Evolutionary conservation across 164 flowering plant genomes (phyloP).

Genomic region (Warburgia ugandensis): DNA sequence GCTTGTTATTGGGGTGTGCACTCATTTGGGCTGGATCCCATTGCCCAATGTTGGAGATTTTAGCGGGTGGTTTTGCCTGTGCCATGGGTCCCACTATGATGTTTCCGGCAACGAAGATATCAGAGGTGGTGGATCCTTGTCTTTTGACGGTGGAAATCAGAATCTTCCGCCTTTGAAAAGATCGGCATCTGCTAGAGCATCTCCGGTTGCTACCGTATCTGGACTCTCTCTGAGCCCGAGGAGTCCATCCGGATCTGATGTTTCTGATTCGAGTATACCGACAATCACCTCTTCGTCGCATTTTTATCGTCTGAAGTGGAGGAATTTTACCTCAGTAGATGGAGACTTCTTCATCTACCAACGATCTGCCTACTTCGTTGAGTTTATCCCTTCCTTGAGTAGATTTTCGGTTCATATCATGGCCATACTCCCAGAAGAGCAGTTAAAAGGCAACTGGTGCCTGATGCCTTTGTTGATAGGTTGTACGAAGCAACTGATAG

Average conservation of each 20-base stretch:
- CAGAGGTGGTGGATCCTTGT: background rate
- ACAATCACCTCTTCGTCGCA: background rate
- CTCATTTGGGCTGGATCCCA: too few species aligned
- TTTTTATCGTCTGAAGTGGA: constrained; percentile 7
- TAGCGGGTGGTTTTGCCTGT: too few species aligned
- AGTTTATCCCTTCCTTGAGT: constrained; percentile 60
- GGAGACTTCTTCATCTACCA: constrained; percentile 2
- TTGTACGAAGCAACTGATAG: too few species aligned
- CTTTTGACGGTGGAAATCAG: too few species aligned
- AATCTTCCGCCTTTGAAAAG: constrained; percentile 29
- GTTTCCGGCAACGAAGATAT: background rate
- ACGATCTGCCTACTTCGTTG: constrained; percentile 47
- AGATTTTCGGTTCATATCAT: too few species aligned
- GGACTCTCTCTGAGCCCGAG: constrained; percentile 32
- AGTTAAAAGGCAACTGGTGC: too few species aligned
- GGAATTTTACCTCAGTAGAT: background rate
- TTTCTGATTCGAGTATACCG: constrained; percentile 56
- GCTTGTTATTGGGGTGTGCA: too few species aligned
- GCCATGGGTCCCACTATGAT: too few species aligned
- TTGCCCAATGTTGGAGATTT: too few species aligned
- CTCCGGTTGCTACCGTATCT: constrained; percentile 17
- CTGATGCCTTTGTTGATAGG: too few species aligned
- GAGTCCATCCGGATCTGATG: constrained; percentile 73
- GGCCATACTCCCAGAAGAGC: too few species aligned
- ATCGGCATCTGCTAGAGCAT: constrained; percentile 42